Percentiles rank a stretch among this genome's conserved stretches.
Evolutionary conservation across 306 rosid genomes (phyloP).

Genomic region (Carpinus viminea): DNA sequence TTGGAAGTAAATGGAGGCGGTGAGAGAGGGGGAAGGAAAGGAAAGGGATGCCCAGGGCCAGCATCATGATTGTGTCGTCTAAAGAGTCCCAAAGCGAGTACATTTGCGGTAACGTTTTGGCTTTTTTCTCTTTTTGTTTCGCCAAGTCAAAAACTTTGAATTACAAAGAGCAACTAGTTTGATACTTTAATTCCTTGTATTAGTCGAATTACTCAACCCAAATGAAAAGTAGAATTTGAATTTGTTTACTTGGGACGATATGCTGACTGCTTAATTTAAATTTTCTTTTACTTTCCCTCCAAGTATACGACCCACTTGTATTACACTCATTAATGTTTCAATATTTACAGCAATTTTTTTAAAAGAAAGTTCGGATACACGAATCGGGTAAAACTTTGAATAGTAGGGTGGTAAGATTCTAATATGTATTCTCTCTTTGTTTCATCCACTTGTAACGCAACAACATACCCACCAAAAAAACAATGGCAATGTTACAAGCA

Average conservation of each 20-base stretch:
- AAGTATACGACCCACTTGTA: too few relatives aligned
- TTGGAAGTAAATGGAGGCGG: constrained; percentile 20
- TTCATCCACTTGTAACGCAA: background rate
- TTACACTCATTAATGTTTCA: too few relatives aligned
- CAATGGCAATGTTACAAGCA: too few relatives aligned
- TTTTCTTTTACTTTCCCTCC: too few relatives aligned
- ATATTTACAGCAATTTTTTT: background rate
- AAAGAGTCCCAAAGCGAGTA: background rate
- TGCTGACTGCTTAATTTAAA: too few relatives aligned
- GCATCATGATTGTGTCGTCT: constrained; percentile 51
- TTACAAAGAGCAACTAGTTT: background rate
- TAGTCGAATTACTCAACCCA: background rate
- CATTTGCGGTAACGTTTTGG: background rate
- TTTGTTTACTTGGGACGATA: background rate
- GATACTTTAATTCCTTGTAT: too few relatives aligned
- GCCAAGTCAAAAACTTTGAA: background rate
- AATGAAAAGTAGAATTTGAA: background rate
- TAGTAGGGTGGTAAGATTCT: background rate
- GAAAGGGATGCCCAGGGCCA: constrained; percentile 3
- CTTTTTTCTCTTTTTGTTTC: background rate
- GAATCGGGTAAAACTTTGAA: too few relatives aligned
- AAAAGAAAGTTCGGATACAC: too few relatives aligned
- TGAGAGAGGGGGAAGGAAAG: background rate
- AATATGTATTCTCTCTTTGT: background rate
- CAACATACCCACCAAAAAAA: too few relatives aligned